These are phyloP conservation scores for Kodamaea suecica DNA, from an alignment of 1,139 yeast species.

Conservation along the genomic window DNA sequence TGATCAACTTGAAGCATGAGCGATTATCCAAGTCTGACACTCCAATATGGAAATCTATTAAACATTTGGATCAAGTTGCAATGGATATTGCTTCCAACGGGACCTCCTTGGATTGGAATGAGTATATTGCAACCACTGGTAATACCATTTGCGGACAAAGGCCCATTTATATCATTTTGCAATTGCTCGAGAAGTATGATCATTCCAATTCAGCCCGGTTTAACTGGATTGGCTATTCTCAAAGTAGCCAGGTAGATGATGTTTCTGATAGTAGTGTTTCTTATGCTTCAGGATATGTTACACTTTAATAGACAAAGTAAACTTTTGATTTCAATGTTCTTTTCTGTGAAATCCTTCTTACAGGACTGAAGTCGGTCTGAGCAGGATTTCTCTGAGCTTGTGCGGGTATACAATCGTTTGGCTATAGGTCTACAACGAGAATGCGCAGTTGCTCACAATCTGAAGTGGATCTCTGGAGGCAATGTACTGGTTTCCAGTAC, in stretches of 20 bases:
- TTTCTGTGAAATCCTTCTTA: no score
- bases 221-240: conserved; percentile 80
- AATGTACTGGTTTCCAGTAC: no score
- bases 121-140: conserved; percentile 64
- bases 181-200: conserved; percentile 41
- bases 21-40: conserved; percentile 15
- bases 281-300: conserved; percentile 78
- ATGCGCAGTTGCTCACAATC: no score
- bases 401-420: no score
- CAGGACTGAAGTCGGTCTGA: no score
- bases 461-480: no score
- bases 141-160: conserved; percentile 94
- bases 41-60: conserved; percentile 71
- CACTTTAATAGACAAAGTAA: not conserved
- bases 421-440: no score
- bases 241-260: conserved; percentile 57
- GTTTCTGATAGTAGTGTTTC: conserved; percentile 76
- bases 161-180: conserved; percentile 67
- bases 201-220: conserved; percentile 24
- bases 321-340: no score
- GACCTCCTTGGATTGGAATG: conserved; percentile 55
- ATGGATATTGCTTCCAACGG: conserved; percentile 63
- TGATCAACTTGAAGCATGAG: conserved; percentile 16
- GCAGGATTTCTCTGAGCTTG: no score
- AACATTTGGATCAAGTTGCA: conserved; percentile 63